A percentile compares a stretch with the other conserved stretches of the same genome.
Evolutionary conservation across 257 asterid genomes (phyloP).

Genomic region (Jacaranda mimosifolia): DNA sequence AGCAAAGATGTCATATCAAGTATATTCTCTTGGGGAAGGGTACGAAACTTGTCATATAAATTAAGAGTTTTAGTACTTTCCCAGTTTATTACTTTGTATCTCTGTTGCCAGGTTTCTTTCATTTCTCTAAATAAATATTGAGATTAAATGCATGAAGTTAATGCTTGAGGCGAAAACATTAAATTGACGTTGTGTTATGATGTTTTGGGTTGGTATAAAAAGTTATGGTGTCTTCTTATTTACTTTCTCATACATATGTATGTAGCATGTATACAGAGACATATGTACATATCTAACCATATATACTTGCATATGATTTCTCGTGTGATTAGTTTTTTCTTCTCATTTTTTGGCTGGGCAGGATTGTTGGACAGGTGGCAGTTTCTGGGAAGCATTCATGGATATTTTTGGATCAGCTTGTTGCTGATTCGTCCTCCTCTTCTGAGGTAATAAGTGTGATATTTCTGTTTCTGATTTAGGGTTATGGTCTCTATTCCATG

Average conservation of each 20-base stretch:
- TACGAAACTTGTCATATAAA: slow-evolving; percentile 47
- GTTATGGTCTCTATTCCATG: slow-evolving; percentile 3
- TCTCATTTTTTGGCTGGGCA: slow-evolving; percentile 44
- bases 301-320: neutral
- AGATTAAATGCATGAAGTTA: slow-evolving; percentile 19
- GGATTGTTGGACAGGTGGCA: slow-evolving; percentile 92
- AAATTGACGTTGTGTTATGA: neutral
- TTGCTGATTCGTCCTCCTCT: slow-evolving; percentile 51
- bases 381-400: slow-evolving; percentile 92
- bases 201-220: neutral
- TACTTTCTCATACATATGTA: slow-evolving; percentile 1
- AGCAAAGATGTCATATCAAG: slow-evolving; percentile 91
- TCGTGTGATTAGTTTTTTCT: neutral
- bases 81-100: slow-evolving; percentile 20
- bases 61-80: neutral
- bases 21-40: slow-evolving; percentile 96
- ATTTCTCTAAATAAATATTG: slow-evolving; percentile 4
- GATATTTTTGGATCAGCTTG: slow-evolving; percentile 69
- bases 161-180: slow-evolving; percentile 32
- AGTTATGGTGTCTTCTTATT: slow-evolving; percentile 17
- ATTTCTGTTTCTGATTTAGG: slow-evolving; percentile 13
- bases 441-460: slow-evolving; percentile 59
- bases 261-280: neutral
- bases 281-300: neutral
- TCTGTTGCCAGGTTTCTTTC: slow-evolving; percentile 33